A percentile compares a stretch with the other conserved stretches of the same genome.
These are phyloP conservation scores for Lindgomyces ingoldianus DNA, from an alignment of 495 filamentous ascomycete genomes.

Conservation along the genomic window DNA sequence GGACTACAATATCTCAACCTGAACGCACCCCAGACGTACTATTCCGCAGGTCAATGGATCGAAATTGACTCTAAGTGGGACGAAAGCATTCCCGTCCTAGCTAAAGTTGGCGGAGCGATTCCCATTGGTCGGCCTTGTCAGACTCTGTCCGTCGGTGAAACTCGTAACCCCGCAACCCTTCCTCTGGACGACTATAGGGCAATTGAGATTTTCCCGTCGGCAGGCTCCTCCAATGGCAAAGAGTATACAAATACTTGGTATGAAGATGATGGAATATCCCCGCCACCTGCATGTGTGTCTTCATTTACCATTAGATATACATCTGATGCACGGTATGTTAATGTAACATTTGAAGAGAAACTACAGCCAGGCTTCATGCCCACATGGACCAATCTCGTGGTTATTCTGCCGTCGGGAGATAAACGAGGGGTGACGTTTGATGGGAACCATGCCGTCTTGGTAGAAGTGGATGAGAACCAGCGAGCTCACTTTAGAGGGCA, in stretches of 20 bases:
- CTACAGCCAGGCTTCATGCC: conserved; percentile 29
- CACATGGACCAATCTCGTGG: conserved; percentile 34
- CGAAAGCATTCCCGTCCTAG: conserved; percentile 62
- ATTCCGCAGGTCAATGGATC: conserved; percentile 62
- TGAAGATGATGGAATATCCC: conserved; percentile 65
- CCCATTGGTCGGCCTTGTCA: conserved; percentile 60
- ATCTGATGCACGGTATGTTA: conserved; percentile 25
- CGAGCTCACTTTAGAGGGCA: not conserved
- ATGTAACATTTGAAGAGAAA: conserved; percentile 28
- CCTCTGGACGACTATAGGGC: conserved; percentile 63
- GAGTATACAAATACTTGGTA: conserved; percentile 56
- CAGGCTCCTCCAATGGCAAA: conserved; percentile 43
- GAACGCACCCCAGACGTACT: conserved; percentile 60
- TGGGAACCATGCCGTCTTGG: not conserved
- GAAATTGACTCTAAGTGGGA: conserved; percentile 60
- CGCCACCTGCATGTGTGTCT: conserved; percentile 47
- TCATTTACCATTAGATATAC: conserved; percentile 36
- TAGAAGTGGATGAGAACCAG: not conserved
- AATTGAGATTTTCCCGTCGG: conserved; percentile 65
- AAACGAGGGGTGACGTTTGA: conserved; percentile 17
- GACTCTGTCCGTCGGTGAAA: conserved; percentile 57
- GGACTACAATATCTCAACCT: conserved; percentile 63
- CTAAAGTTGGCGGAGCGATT: conserved; percentile 59
- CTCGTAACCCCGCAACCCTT: conserved; percentile 52
- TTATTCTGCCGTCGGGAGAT: conserved; percentile 42